Percentiles rank a stretch among this genome's conserved stretches.
Conservation (phyloP, 805 yeast species). For the Candida insectorum region DNA sequence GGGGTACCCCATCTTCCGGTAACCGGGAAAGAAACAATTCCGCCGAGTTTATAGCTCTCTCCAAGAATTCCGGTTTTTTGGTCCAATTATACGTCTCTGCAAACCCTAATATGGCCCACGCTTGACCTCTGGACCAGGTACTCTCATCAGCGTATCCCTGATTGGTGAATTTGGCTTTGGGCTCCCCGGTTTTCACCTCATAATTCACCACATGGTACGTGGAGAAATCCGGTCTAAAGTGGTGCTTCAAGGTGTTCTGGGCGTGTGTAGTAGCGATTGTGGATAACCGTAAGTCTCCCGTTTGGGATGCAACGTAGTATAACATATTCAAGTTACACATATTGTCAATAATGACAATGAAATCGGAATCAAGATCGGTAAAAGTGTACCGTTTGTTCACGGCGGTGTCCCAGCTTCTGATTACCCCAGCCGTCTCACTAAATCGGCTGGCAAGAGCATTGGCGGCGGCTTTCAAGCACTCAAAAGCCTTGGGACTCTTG, state of each 20-base stretch:
- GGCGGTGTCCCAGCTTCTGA: constrained; percentile 24
- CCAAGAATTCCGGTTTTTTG: constrained; percentile 18
- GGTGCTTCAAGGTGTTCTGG: constrained; percentile 21
- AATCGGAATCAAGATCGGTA: constrained; percentile 16
- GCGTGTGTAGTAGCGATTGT: constrained; percentile 27
- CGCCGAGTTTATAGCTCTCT: constrained; percentile 19
- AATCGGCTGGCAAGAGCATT: constrained; percentile 21
- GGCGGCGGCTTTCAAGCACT: constrained; percentile 20
- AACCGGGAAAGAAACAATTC: constrained; percentile 19
- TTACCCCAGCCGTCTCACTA: constrained; percentile 16
- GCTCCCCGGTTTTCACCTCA: constrained; percentile 17
- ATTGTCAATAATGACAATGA: constrained; percentile 23
- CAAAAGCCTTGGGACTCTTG: constrained; percentile 13
- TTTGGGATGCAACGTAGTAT: constrained; percentile 19
- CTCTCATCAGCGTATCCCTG: constrained; percentile 25
- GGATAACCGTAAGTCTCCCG: constrained; percentile 22
- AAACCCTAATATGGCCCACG: constrained; percentile 28
- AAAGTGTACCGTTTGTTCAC: constrained; percentile 14
- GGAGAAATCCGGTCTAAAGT: constrained; percentile 19
- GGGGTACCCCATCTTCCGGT: constrained; percentile 20
- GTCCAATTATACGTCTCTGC: constrained; percentile 23
- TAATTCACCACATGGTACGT: constrained; percentile 23
- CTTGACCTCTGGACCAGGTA: constrained; percentile 29
- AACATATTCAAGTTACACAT: constrained; percentile 21
- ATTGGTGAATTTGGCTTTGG: constrained; percentile 20